These are phyloP conservation scores for Boletus rubescentipes DNA, from an alignment of 768 basidiomycete genomes.

Conservation along the genomic window DNA sequence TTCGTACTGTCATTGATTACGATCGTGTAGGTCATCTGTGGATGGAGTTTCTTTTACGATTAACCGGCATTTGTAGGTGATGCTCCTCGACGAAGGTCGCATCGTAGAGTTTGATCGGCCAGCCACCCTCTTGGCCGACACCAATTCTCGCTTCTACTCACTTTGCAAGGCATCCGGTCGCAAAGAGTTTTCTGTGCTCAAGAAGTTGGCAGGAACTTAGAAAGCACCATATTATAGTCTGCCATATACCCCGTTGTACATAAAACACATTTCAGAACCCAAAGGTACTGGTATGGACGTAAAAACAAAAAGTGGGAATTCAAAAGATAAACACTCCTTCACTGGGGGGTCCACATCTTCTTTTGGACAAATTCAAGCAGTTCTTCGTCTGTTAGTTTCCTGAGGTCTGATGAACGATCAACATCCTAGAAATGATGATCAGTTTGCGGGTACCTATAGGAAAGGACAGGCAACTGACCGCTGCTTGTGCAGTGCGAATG, in stretches of 20 bases:
- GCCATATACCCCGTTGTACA: neutral
- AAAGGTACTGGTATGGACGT: neutral
- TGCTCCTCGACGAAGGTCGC: slow-evolving; percentile 75
- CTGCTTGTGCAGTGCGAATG: slow-evolving; percentile 77
- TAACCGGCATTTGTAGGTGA: slow-evolving; percentile 46
- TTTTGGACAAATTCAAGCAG: slow-evolving; percentile 51
- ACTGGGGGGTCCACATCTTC: slow-evolving; percentile 74
- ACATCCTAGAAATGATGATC: slow-evolving; percentile 42
- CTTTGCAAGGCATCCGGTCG: slow-evolving; percentile 75
- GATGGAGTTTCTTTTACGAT: slow-evolving; percentile 2
- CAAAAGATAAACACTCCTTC: neutral
- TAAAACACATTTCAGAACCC: neutral
- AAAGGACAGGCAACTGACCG: slow-evolving; percentile 43
- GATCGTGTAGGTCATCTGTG: slow-evolving; percentile 55
- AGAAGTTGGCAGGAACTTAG: slow-evolving; percentile 55
- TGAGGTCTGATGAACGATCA: slow-evolving; percentile 54
- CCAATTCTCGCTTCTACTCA: slow-evolving; percentile 59
- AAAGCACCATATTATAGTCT: neutral
- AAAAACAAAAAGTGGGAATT: neutral
- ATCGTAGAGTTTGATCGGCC: slow-evolving; percentile 80
- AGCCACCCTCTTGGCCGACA: slow-evolving; percentile 50
- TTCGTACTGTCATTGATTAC: slow-evolving; percentile 81
- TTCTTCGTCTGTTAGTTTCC: slow-evolving; percentile 53
- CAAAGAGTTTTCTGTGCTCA: slow-evolving; percentile 66
- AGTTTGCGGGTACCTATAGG: slow-evolving; percentile 15